Conservation (phyloP, 306 rosid genomes). For the Spatholobus suberectus region DNA sequence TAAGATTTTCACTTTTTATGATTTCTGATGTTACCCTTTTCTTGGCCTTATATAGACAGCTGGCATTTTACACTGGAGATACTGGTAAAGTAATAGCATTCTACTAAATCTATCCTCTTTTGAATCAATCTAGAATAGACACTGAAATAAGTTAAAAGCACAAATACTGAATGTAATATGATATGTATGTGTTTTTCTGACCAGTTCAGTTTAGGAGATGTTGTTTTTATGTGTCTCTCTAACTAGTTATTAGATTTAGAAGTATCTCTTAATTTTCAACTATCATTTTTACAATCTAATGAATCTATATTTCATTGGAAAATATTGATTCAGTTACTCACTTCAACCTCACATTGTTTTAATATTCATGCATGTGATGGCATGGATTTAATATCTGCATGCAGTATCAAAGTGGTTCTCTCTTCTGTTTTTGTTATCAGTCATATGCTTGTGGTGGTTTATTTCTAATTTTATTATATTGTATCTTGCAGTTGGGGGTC, state of each 20-base stretch:
- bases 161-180: background rate
- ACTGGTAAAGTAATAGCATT: conserved; percentile 61
- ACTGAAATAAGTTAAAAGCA: conserved; percentile 1
- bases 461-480: conserved; percentile 38
- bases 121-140: background rate
- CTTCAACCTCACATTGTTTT: background rate
- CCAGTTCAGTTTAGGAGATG: background rate
- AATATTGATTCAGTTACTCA: background rate
- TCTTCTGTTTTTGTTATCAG: background rate
- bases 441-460: conserved; percentile 25
- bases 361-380: background rate
- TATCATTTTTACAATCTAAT: conserved; percentile 25
- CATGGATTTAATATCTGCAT: conserved; percentile 7
- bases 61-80: conserved; percentile 85
- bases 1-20: background rate
- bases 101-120: background rate
- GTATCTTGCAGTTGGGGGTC: conserved; percentile 78
- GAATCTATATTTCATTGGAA: background rate
- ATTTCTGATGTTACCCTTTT: conserved; percentile 42
- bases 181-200: conserved; percentile 1
- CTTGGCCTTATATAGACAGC: conserved; percentile 68
- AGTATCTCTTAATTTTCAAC: background rate
- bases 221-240: background rate
- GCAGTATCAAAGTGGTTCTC: conserved; percentile 10
- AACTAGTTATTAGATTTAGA: conserved; percentile 3